Evolutionary conservation across 768 basidiomycete species (phyloP).

Genomic region (Rhodosporidiobolus sp.): DNA sequence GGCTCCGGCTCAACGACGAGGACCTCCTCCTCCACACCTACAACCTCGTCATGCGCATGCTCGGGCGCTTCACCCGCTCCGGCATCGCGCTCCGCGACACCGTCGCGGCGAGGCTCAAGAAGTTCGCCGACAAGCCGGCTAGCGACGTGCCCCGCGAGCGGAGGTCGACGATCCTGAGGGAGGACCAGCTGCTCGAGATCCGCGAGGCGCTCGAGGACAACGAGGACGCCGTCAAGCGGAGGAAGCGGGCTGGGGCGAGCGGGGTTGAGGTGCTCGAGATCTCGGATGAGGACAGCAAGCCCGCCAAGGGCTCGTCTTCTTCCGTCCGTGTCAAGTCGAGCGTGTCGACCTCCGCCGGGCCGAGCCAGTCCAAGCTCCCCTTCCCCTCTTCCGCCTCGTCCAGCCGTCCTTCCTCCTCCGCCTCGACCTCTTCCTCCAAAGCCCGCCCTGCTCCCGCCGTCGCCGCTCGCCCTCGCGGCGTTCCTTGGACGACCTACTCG

Average conservation of each 20-base stretch:
- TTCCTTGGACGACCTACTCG: slow-evolving; percentile 40
- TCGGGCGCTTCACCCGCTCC: slow-evolving; percentile 68
- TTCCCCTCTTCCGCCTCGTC: neutral
- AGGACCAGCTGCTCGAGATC: slow-evolving; percentile 39
- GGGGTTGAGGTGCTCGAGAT: slow-evolving; percentile 12
- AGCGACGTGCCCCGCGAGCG: neutral
- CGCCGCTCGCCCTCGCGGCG: slow-evolving; percentile 23
- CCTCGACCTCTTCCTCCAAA: neutral
- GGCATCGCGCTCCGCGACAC: slow-evolving; percentile 24
- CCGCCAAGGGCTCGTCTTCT: neutral
- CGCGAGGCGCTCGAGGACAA: slow-evolving; percentile 36
- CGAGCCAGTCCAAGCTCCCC: slow-evolving; percentile 12
- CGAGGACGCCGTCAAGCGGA: slow-evolving; percentile 17
- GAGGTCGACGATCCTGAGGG: slow-evolving; percentile 32
- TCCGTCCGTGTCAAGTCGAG: slow-evolving; percentile 14
- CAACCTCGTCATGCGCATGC: slow-evolving; percentile 70
- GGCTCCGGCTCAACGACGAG: slow-evolving; percentile 88
- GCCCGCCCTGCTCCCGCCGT: neutral
- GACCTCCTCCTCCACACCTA: slow-evolving; percentile 88
- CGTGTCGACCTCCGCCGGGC: slow-evolving; percentile 8
- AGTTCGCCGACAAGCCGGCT: slow-evolving; percentile 15
- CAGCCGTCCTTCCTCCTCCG: neutral
- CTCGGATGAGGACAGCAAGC: slow-evolving; percentile 25
- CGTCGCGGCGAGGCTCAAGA: slow-evolving; percentile 17
- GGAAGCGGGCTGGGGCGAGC: slow-evolving; percentile 2